Conservation (phyloP, 2,329 filamentous ascomycete genomes). For the Trichoderma pleuroti region DNA sequence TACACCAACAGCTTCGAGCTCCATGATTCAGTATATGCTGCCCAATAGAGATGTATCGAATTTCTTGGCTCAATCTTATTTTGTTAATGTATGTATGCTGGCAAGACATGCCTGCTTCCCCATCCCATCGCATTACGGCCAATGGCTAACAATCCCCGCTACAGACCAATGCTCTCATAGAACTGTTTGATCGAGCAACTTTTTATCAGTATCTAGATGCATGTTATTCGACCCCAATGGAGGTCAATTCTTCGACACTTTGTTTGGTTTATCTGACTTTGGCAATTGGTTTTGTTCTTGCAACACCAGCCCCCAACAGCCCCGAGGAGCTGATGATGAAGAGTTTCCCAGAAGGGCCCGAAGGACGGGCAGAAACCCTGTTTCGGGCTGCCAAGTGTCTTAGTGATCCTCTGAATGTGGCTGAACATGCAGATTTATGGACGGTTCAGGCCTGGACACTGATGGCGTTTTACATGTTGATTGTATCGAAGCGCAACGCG, state of each 20-base stretch:
- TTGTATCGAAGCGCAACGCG: conserved; percentile 58
- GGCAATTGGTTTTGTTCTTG: conserved; percentile 59
- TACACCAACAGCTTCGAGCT: conserved; percentile 40
- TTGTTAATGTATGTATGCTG: conserved; percentile 51
- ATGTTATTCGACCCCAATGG: conserved; percentile 54
- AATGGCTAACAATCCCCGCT: neutral
- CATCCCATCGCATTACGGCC: neutral
- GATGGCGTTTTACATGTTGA: conserved; percentile 62
- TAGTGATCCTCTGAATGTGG: conserved; percentile 42
- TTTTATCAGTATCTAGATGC: conserved; percentile 50
- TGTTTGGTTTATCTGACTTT: conserved; percentile 61
- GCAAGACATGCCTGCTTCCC: neutral
- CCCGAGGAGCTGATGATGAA: conserved; percentile 49
- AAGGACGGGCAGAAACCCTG: conserved; percentile 58
- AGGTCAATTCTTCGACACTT: conserved; percentile 48
- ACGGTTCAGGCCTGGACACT: conserved; percentile 60
- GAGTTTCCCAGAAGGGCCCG: conserved; percentile 45
- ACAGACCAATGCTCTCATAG: conserved; percentile 58
- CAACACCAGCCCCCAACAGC: conserved; percentile 48
- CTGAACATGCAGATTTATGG: conserved; percentile 63
- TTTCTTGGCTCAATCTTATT: conserved; percentile 48
- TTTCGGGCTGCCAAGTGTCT: conserved; percentile 57
- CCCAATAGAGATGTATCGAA: conserved; percentile 53
- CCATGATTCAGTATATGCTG: conserved; percentile 30
- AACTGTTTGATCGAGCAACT: conserved; percentile 52